phyloP scores from a whole-genome alignment of 495 filamentous ascomycete species.

The Penicillium tannophilum region DNA sequence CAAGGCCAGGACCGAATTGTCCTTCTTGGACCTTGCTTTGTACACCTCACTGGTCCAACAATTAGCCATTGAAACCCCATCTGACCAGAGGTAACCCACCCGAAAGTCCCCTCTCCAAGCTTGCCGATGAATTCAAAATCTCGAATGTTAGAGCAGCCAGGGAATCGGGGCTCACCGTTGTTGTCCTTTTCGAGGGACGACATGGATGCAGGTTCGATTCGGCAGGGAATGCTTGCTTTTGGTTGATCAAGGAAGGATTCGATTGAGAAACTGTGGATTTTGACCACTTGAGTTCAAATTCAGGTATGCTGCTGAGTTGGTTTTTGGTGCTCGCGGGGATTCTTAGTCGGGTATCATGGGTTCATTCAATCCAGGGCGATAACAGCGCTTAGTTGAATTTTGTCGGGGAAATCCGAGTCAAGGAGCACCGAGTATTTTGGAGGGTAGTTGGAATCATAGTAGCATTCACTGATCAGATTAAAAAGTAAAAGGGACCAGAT shows the following conservation, averaged over 20 bases:
- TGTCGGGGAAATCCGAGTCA: not conserved
- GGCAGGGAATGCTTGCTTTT: not conserved
- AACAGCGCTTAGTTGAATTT: not conserved
- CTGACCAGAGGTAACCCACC: slow-evolving; percentile 51
- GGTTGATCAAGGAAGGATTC: not conserved
- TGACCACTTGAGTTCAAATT: not conserved
- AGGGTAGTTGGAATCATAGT: slow-evolving; percentile 1
- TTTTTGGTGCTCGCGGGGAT: not conserved
- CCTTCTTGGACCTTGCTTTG: slow-evolving; percentile 77
- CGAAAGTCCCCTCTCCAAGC: slow-evolving; percentile 97
- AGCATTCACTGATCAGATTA: slow-evolving; percentile 5
- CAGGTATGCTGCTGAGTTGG: slow-evolving; percentile 9
- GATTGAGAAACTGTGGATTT: not conserved
- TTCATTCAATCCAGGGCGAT: not conserved
- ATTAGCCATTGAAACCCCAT: slow-evolving; percentile 15
- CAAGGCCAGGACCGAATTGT: slow-evolving; percentile 73
- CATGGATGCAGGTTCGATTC: slow-evolving; percentile 30
- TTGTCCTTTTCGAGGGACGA: slow-evolving; percentile 34
- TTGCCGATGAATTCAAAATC: slow-evolving; percentile 90
- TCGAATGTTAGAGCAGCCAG: slow-evolving; percentile 82
- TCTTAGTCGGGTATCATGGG: slow-evolving; percentile 4
- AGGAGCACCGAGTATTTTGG: not conserved
- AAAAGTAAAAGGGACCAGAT: not conserved
- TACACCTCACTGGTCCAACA: slow-evolving; percentile 74
- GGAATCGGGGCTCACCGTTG: slow-evolving; percentile 58